Evolutionary conservation across 441 rosid genomes (phyloP).

Genomic region (Flueggea neowawraea): DNA sequence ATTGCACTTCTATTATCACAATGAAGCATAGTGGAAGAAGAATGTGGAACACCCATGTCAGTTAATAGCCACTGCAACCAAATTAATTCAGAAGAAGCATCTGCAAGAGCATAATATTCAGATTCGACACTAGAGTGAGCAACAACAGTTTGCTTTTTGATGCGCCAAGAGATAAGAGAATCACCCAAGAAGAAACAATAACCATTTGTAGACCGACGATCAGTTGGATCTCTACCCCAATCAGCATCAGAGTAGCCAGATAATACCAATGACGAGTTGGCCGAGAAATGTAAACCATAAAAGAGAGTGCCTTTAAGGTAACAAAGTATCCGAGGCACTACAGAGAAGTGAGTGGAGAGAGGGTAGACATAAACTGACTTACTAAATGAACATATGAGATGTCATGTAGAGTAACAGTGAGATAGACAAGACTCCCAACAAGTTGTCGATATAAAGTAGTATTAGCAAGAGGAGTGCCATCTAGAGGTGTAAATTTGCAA

Average conservation of each 20-base stretch:
- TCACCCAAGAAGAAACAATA: no score
- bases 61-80: no score
- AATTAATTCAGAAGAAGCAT: no score
- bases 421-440: neutral
- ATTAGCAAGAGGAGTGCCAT: neutral
- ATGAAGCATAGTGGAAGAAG: no score
- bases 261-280: neutral
- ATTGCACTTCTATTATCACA: constrained; percentile 9
- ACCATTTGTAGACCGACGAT: no score
- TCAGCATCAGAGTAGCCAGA: no score
- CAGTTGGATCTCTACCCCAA: no score
- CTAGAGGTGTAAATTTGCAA: neutral
- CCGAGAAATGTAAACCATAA: neutral
- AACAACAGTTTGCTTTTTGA: no score
- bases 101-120: no score
- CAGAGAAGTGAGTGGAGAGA: neutral
- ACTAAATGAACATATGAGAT: neutral
- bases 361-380: neutral
- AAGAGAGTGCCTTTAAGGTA: neutral
- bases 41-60: no score
- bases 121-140: no score
- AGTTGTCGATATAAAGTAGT: neutral
- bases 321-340: neutral
- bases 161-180: no score
- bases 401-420: neutral